Conservation (phyloP, 2,329 filamentous ascomycete species). For the Diaporthe humulicola region DNA sequence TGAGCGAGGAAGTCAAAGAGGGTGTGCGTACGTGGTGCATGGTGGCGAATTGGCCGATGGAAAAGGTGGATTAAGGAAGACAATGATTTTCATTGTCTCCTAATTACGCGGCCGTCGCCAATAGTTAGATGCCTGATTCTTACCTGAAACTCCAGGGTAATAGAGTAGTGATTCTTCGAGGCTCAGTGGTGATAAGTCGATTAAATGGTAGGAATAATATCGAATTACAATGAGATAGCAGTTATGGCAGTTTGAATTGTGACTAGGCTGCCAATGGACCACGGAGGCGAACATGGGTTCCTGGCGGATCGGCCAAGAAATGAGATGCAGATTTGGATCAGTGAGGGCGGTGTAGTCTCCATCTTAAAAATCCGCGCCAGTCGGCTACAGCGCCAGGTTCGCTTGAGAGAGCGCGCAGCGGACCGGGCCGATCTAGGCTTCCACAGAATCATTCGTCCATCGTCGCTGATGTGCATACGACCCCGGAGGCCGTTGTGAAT, state of each 20-base stretch:
- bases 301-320: neutral
- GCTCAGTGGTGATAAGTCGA: neutral
- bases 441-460: neutral
- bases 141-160: neutral
- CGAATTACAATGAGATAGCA: too few relatives aligned
- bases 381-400: neutral
- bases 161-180: neutral
- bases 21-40: conserved; percentile 23
- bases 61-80: neutral
- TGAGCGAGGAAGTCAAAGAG: neutral
- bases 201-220: neutral
- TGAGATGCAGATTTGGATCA: neutral
- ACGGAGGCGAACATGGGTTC: neutral
- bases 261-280: neutral
- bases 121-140: neutral
- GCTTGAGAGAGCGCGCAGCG: too few relatives aligned
- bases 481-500: too few relatives aligned
- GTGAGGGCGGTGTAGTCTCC: neutral
- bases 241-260: neutral
- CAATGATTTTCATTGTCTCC: neutral
- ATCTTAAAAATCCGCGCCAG: neutral
- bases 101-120: neutral
- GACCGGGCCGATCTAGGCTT: conserved; percentile 20
- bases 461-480: neutral
- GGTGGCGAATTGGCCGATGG: conserved; percentile 25